Evolutionary conservation across 371 early-diverging fungal genomes (phyloP).

Genomic region (Lichtheimia hyalospora): DNA sequence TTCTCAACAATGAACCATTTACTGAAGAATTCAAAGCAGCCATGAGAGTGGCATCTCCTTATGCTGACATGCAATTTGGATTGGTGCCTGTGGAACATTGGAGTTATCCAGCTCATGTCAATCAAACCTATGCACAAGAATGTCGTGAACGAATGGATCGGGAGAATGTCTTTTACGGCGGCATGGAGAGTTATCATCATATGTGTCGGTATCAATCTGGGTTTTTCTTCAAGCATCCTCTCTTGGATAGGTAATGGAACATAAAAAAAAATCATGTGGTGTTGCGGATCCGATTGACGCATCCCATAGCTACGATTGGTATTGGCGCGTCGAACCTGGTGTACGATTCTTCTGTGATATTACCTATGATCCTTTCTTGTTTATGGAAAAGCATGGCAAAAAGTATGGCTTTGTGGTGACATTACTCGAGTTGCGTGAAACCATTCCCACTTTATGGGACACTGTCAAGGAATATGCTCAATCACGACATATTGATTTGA

Average conservation of each 20-base stretch:
- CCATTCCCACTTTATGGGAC: constrained; percentile 79
- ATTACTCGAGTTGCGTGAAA: constrained; percentile 67
- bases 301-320: constrained; percentile 71
- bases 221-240: constrained; percentile 83
- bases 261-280: background rate
- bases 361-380: constrained; percentile 83
- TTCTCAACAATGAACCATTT: constrained; percentile 47
- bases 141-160: constrained; percentile 50
- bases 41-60: constrained; percentile 40
- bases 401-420: constrained; percentile 80
- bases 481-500: constrained; percentile 44
- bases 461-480: constrained; percentile 51
- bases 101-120: constrained; percentile 70
- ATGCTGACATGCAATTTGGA: constrained; percentile 68
- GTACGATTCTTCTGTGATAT: constrained; percentile 81
- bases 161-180: constrained; percentile 36
- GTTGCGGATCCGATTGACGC: background rate
- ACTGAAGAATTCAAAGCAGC: constrained; percentile 46
- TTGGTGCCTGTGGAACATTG: constrained; percentile 72
- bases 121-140: constrained; percentile 57
- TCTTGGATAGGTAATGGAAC: constrained; percentile 64
- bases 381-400: constrained; percentile 71
- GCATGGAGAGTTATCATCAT: constrained; percentile 53
- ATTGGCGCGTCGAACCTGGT: constrained; percentile 92
- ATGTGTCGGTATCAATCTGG: constrained; percentile 89